These are phyloP conservation scores for Allantophomopsis lycopodina DNA, from an alignment of 2,329 filamentous ascomycete genomes.

Conservation along the genomic window DNA sequence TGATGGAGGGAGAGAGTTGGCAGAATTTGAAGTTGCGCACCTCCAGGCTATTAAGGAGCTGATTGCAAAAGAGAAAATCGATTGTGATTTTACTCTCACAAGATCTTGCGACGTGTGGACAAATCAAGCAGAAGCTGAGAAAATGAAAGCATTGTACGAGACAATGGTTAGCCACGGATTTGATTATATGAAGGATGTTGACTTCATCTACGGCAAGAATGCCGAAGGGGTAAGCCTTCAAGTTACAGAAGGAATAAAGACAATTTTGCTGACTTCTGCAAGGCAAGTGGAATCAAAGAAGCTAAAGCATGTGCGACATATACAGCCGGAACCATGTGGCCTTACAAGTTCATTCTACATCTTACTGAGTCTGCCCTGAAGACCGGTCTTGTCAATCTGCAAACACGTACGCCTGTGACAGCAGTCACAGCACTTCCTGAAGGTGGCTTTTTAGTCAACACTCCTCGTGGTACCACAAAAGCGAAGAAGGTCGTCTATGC, in stretches of 20 bases:
- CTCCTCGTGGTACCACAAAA: constrained; percentile 36
- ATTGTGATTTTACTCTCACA: constrained; percentile 26
- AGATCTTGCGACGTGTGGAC: constrained; percentile 23
- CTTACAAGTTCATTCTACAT: constrained; percentile 43
- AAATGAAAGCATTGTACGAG: constrained; percentile 12
- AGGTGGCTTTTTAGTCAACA: constrained; percentile 31
- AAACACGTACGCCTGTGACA: constrained; percentile 33
- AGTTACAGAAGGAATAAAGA: too few relatives aligned
- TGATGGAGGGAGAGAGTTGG: constrained; percentile 22
- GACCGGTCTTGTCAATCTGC: constrained; percentile 29
- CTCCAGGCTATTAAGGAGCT: constrained; percentile 23
- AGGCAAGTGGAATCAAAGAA: constrained; percentile 12
- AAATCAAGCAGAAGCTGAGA: constrained; percentile 15
- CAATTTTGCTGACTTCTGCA: not conserved
- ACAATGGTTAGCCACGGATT: constrained; percentile 17
- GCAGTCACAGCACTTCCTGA: constrained; percentile 7
- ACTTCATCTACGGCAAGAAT: constrained; percentile 28
- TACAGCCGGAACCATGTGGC: constrained; percentile 26
- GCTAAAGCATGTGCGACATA: constrained; percentile 8
- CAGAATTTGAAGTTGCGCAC: constrained; percentile 24
- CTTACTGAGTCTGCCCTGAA: constrained; percentile 31
- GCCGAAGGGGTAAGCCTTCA: constrained; percentile 16
- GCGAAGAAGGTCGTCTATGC: constrained; percentile 45
- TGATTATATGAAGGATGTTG: constrained; percentile 24
- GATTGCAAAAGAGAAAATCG: constrained; percentile 24